Evolutionary conservation across 306 rosid genomes (phyloP).

Genomic region (Trichosanthes truncata): DNA sequence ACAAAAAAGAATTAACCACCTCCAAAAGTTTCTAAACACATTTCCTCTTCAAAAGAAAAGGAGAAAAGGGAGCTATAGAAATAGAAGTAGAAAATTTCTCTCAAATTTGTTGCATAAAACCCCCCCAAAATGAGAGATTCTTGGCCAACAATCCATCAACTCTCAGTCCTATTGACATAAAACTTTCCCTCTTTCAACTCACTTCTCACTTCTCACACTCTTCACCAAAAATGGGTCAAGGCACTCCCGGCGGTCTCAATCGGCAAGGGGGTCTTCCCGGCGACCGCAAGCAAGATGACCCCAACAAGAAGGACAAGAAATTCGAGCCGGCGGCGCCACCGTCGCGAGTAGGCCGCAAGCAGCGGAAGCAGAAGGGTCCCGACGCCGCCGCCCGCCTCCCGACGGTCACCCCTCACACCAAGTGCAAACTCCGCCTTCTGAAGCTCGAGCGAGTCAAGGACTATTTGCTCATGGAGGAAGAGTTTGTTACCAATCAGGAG

Average conservation of each 20-base stretch:
- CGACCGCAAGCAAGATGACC: slow-evolving; percentile 65
- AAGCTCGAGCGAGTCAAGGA: slow-evolving; percentile 92
- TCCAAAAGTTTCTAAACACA: too few relatives aligned
- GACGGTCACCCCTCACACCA: slow-evolving; percentile 66
- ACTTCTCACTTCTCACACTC: not conserved
- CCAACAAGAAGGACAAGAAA: slow-evolving; percentile 86
- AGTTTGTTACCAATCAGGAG: slow-evolving; percentile 91
- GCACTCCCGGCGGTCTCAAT: slow-evolving; percentile 82
- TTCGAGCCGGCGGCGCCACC: slow-evolving; percentile 95
- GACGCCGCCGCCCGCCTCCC: slow-evolving; percentile 86
- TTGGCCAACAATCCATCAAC: not conserved
- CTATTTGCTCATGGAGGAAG: slow-evolving; percentile 89
- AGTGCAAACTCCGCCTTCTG: slow-evolving; percentile 75
- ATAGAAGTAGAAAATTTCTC: too few relatives aligned
- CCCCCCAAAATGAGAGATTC: not conserved
- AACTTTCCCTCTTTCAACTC: not conserved
- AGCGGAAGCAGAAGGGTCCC: slow-evolving; percentile 85
- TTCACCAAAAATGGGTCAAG: slow-evolving; percentile 58
- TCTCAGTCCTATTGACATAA: not conserved
- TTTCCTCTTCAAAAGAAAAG: too few relatives aligned
- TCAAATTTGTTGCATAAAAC: too few relatives aligned
- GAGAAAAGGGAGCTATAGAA: too few relatives aligned
- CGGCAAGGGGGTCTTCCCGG: slow-evolving; percentile 61
- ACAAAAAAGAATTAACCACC: too few relatives aligned
- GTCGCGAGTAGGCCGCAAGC: slow-evolving; percentile 82